Percentiles rank a stretch among this genome's conserved stretches.
Evolutionary conservation across 129 eudicot species (phyloP).

Genomic region (Scalesia atractyloides): DNA sequence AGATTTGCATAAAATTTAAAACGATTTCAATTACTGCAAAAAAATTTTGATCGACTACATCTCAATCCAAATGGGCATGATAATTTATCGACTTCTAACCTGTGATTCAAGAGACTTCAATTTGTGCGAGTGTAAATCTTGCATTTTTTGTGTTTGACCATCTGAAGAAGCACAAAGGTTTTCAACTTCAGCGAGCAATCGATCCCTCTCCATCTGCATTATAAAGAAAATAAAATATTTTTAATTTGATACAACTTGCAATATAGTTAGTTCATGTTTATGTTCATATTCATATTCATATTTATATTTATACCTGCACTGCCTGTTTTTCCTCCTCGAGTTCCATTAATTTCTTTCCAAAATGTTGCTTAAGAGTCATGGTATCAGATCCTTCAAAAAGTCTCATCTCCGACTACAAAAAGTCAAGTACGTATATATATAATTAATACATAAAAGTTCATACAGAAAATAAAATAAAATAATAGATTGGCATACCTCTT

Average conservation of each 20-base stretch:
- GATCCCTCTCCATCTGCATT: conserved; percentile 91
- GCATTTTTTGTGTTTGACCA: conserved; percentile 82
- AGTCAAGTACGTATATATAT: conserved; percentile 6
- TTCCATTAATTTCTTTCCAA: conserved; percentile 90
- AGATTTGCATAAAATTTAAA: conserved; percentile 6
- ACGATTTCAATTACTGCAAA: neutral
- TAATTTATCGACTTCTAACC: conserved; percentile 36
- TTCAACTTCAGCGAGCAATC: conserved; percentile 85
- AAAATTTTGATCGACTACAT: conserved; percentile 2
- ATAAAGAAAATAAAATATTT: neutral
- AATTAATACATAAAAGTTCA: neutral
- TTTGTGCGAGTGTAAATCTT: conserved; percentile 84
- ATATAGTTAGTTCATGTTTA: neutral
- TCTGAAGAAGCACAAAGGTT: conserved; percentile 80
- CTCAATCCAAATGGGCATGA: conserved; percentile 6
- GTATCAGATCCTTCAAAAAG: conserved; percentile 82
- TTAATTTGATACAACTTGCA: neutral
- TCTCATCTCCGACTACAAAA: conserved; percentile 90
- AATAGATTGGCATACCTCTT: conserved; percentile 55
- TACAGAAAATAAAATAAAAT: neutral
- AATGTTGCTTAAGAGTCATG: conserved; percentile 92
- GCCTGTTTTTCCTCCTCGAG: conserved; percentile 95
- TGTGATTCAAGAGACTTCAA: conserved; percentile 89
- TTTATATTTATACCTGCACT: conserved; percentile 67
- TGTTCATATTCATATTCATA: conserved; percentile 14